A percentile compares a stretch with the other conserved stretches of the same genome.
Conservation (phyloP, 2,329 filamentous ascomycete species). For the Tympanopsis confertula region DNA sequence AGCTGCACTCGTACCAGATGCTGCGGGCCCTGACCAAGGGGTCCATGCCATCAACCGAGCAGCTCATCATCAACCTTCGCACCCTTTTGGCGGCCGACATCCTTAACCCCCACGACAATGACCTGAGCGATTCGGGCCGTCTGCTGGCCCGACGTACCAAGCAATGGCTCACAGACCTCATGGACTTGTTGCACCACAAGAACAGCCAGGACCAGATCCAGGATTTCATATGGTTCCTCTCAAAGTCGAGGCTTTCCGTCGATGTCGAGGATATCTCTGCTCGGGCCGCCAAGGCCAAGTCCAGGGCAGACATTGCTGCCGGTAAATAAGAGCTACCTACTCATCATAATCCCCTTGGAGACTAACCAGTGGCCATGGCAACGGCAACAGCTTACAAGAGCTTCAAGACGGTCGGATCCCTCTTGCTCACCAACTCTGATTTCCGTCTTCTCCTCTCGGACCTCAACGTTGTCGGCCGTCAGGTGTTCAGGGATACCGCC, state of each 20-base stretch:
- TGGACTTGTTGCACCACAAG: constrained; percentile 72
- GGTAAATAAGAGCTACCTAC: too few relatives aligned
- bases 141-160: constrained; percentile 61
- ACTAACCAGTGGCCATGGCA: constrained; percentile 11
- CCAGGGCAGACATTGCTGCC: constrained; percentile 60
- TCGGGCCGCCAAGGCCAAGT: constrained; percentile 49
- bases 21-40: constrained; percentile 68
- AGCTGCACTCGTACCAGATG: constrained; percentile 91
- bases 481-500: constrained; percentile 80
- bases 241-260: constrained; percentile 60
- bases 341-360: too few relatives aligned
- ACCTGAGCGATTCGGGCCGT: constrained; percentile 68
- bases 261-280: constrained; percentile 53
- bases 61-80: constrained; percentile 67
- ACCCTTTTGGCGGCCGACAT: constrained; percentile 68
- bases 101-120: constrained; percentile 62
- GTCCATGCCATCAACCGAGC: constrained; percentile 86
- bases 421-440: constrained; percentile 82
- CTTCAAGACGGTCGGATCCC: constrained; percentile 67
- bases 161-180: constrained; percentile 67
- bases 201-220: constrained; percentile 78
- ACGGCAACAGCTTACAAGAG: constrained; percentile 58
- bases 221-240: constrained; percentile 78
- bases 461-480: constrained; percentile 63
- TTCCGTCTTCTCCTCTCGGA: constrained; percentile 81